A percentile compares a stretch with the other conserved stretches of the same genome.
phyloP scores from a whole-genome alignment of 805 yeast species.

The Cyberlindnera bimundalis region DNA sequence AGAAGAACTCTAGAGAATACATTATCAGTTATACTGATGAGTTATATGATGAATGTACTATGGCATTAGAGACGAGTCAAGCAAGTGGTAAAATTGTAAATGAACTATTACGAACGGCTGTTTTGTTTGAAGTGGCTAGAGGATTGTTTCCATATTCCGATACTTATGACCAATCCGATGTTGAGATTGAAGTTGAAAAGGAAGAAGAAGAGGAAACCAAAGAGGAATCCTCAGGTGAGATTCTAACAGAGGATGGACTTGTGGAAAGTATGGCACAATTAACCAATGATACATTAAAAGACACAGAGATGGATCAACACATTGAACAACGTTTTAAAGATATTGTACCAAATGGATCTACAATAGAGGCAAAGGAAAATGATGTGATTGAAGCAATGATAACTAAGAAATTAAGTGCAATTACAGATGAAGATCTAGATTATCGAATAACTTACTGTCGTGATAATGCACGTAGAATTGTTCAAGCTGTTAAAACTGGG shows the following conservation, averaged over 20 bases:
- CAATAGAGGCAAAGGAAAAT: constrained; percentile 13
- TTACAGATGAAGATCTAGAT: constrained; percentile 15
- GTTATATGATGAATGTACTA: constrained; percentile 2
- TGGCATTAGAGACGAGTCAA: neutral
- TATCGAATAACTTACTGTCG: constrained; percentile 10
- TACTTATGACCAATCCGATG: neutral
- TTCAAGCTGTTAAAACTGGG: constrained; percentile 6
- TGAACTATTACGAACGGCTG: neutral
- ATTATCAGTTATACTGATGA: constrained; percentile 7
- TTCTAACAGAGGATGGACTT: constrained; percentile 3
- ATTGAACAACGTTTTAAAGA: neutral
- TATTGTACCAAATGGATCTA: neutral
- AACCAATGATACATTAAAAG: neutral
- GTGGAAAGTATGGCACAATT: constrained; percentile 1
- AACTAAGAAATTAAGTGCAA: constrained; percentile 1
- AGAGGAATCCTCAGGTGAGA: neutral
- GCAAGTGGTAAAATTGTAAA: constrained; percentile 4
- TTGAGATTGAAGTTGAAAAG: neutral
- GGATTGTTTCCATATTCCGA: constrained; percentile 7
- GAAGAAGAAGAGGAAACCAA: constrained; percentile 1
- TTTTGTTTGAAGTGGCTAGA: constrained; percentile 1
- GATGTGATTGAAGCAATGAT: constrained; percentile 7
- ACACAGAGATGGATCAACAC: constrained; percentile 4
- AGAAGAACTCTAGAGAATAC: constrained; percentile 14
- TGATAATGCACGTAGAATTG: constrained; percentile 3